Percentiles rank a stretch among this genome's conserved stretches.
phyloP scores from a whole-genome alignment of 2,329 filamentous ascomycete species.

The Fusarium beomiforme region DNA sequence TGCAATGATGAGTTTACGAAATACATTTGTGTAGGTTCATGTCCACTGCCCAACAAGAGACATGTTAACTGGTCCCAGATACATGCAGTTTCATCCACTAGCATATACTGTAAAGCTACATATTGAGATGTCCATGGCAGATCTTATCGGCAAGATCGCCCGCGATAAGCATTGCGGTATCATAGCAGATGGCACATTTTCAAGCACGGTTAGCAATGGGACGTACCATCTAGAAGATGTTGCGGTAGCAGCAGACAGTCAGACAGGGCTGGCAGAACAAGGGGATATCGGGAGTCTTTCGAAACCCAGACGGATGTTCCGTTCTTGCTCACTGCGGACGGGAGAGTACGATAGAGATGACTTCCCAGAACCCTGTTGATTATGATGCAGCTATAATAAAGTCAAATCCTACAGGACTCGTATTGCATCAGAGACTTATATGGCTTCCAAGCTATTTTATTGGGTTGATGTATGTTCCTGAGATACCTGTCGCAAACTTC shows the following conservation, averaged over 20 bases:
- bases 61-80: constrained; percentile 14
- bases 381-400: neutral
- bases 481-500: too few relatives aligned
- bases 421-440: accelerated
- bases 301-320: constrained; percentile 25
- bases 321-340: constrained; percentile 6
- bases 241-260: neutral
- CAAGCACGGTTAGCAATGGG: constrained; percentile 19
- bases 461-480: too few relatives aligned
- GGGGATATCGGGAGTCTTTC: neutral
- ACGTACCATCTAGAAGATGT: constrained; percentile 14
- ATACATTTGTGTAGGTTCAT: constrained; percentile 41
- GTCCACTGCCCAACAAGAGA: accelerated
- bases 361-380: constrained; percentile 5
- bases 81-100: constrained; percentile 62
- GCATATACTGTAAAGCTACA: constrained; percentile 65
- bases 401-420: neutral
- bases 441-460: too few relatives aligned
- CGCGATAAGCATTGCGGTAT: constrained; percentile 28
- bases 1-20: constrained; percentile 43
- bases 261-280: neutral
- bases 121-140: constrained; percentile 65
- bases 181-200: constrained; percentile 35
- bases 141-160: constrained; percentile 57
- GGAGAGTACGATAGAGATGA: constrained; percentile 29